Base-by-base conservation (phyloP, 148 eudicot species). In the Rhododendron williamsianum region DNA sequence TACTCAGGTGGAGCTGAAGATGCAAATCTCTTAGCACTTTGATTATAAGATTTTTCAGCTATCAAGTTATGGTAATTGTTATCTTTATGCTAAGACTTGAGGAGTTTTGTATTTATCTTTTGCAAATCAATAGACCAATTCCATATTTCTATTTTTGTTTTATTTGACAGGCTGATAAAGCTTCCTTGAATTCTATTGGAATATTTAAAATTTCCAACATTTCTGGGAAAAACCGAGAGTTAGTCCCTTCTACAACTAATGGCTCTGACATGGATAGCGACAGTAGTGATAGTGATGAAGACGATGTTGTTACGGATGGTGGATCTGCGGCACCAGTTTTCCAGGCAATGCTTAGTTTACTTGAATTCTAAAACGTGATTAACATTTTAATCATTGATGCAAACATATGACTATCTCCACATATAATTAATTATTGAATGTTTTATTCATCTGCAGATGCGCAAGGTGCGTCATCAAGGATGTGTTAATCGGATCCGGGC, bases 381-480 rank as follows among this genome's bases (percentile, higher is more conserved):
- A 73, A 73, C 48, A 83, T 33, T 35, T 48, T 0, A 11, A 11
- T 69, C 4, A 8, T 19, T 18, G 76, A n/a, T 13, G 16, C n/a
- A 16, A 49, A 36, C 49, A 45, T 82, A 38, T 25, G 25, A 67
- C 9, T 38, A 19, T 35, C 48, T 63, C 72, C 36, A 18, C 67
- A 9, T 4, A 9, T 19, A 43, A 3, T 35, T 46, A 27, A n/a
- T 48, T 49, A 27, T 43, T 46, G n/a, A 63, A 11, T 63, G 9
- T 4, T 38, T 80, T 76, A 58, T 88, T 46, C 45, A 76, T 85
- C 87, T 92, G 45, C 94, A 97, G 99, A 78, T 93, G 16, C 96
- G 94, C 85, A 97, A 92, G 87, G 96, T 97, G 80, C 92, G 88
- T 90, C 99, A 97, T 92, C 94, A 92, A 88, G 99, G 99, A 84